Evolutionary conservation across 352 stramenopile genomes (phyloP).

Genomic region (Globisporangium alternatum): DNA sequence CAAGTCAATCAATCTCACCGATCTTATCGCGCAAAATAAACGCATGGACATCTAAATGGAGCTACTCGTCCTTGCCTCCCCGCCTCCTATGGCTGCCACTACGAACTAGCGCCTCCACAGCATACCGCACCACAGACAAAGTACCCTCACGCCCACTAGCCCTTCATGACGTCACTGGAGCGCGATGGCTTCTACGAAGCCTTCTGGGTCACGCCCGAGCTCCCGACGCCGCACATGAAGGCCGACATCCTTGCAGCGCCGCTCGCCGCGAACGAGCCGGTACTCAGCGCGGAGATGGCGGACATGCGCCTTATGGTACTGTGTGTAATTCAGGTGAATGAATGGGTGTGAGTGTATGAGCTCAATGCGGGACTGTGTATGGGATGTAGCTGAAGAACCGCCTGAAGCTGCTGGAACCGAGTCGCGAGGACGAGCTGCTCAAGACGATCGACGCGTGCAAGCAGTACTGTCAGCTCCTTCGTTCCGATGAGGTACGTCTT

Average conservation of each 20-base stretch:
- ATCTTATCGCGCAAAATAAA: neutral
- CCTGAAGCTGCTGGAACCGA: conserved; percentile 16
- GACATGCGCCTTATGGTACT: conserved; percentile 12
- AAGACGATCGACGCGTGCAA: conserved; percentile 13
- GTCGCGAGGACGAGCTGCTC: conserved; percentile 13
- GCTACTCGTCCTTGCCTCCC: no score
- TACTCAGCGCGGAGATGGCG: conserved; percentile 1
- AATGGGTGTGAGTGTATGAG: neutral
- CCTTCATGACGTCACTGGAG: conserved; percentile 8
- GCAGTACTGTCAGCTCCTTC: conserved; percentile 12
- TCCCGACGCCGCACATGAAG: conserved; percentile 23
- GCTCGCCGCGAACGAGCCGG: neutral
- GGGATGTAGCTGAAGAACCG: conserved; percentile 17
- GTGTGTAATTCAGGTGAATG: neutral
- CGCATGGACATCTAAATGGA: neutral
- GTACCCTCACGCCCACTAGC: neutral
- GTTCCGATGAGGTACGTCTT: conserved; percentile 1
- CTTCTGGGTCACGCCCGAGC: conserved; percentile 37
- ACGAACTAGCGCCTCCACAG: neutral
- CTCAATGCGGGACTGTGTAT: neutral
- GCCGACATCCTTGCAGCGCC: conserved; percentile 9
- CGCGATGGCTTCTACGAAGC: conserved; percentile 30
- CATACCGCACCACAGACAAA: neutral
- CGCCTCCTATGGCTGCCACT: neutral
- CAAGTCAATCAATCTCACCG: no score